Base-by-base conservation (phyloP, 305 asterid genomes). In the Fraxinus sp. region DNA sequence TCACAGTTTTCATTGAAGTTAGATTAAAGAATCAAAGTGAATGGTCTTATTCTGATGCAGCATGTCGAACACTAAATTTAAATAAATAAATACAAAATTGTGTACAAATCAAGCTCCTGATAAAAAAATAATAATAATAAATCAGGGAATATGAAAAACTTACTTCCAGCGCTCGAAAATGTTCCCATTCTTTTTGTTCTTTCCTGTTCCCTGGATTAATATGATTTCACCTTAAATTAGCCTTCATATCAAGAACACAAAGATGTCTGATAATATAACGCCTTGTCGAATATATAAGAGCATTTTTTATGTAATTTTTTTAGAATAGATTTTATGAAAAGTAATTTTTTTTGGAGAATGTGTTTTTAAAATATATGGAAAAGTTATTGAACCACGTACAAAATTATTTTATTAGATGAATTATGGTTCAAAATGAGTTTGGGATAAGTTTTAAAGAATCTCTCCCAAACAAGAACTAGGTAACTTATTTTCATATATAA, bases 101-200 rank as follows among this genome's bases (percentile, higher is more conserved):
- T 11, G 55, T 0, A 2, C 20, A n/a, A 52, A 52, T 52, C 9
- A 52, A 52, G 59, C 59, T 13, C 59, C 3, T 14, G 20, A 14
- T 49, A 49, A 49, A 49, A 49, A 14, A 44, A 2, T 28, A 44
- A 36, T 2, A 30, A 30, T 0, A 0, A 35, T 11, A 16, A 49
- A 16, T 46, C 6, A 4, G 3, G 55, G 55, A n/a, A 46, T 46
- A 46, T 14, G 55, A 14, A 37, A 0, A 59, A 75, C 97, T 83
- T 86, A 94, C 98, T 94, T 94, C 98, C 98, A 93, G 70, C 97
- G 88, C 88, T 94, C 97, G 75, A 94, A 94, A 9, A 94, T 93
- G 79, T 94, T 94, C 7, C 98, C 98, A 37, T 93, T 94, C 90
- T 94, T 94, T 90, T 94, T 94, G 86, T 94, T 93, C 90, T 89